Evolutionary conservation across 2,329 filamentous ascomycete genomes (phyloP), one percentile per base, ranked within the genome.

Genomic region (Ceratocystis eucalypticola): DNA sequence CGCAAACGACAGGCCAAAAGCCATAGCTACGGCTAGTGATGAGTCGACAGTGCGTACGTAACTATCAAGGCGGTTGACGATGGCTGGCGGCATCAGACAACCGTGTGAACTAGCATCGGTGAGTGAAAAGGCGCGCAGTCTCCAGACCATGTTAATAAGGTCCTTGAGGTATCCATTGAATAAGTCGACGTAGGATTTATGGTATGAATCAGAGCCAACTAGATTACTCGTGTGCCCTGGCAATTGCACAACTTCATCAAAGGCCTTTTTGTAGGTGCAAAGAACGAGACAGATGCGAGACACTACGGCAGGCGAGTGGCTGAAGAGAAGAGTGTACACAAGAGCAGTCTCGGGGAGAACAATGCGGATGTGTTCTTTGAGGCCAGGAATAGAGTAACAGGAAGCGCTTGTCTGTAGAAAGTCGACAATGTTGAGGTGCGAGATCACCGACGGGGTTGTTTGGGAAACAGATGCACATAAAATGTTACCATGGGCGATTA

Each of bases 91-190:
- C 5, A 83, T 70, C 67, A 81, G 74, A 70, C 82, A 85, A 7
- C 82, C 84, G 65, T 80, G 78, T 1, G 84, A 79, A 71, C 85
- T 85, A n/a, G 80, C 76, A 69, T 93, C 88, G 1, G 78, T 77
- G 12, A 77, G 77, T 67, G 84, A 84, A 68, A 95, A 87, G 0
- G 87, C 90, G 12, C 86, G 83, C 25, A 84, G 83, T 7, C 89
- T 83, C 90, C 90, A 95, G 61, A 94, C 74, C 63, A 88, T 84
- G 73, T 95, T 95, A 77, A 89, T 92, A 41, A 91, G 82, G 72
- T 96, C 91, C 84, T 94, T 92, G 41, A 95, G 81, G 73, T 88
- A 91, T 25, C 87, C 87, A 73, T 96, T 96, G 77, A 94, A 92
- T 28, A 81, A 77, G 69, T 84, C 83, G 50, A 91, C 82, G 66